Evolutionary conservation across 2,329 filamentous ascomycete species (phyloP).

Genomic region (Xylaria digitata): DNA sequence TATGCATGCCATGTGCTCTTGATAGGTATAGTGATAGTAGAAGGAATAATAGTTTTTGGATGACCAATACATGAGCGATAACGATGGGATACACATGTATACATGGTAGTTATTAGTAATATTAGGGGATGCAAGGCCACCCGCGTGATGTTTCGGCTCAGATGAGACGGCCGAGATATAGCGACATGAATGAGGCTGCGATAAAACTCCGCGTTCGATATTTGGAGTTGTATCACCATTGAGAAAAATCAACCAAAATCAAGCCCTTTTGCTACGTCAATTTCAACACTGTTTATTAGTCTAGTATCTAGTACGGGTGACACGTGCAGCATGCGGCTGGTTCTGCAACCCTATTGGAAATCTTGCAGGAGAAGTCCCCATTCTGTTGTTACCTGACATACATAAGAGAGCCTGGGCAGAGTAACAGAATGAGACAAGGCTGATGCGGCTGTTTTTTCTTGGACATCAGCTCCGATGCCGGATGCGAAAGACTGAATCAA

Average conservation of each 20-base stretch:
- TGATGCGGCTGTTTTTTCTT: constrained; percentile 22
- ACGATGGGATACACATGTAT: neutral
- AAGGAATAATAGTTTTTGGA: neutral
- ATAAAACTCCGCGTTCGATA: no score
- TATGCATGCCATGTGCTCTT: neutral
- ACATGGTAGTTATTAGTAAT: neutral
- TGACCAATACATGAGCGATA: neutral
- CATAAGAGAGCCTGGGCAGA: neutral
- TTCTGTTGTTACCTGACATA: constrained; percentile 1
- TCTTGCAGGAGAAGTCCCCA: neutral
- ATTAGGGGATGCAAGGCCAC: neutral
- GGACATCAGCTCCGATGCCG: constrained; percentile 36
- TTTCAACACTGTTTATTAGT: neutral
- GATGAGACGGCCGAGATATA: neutral
- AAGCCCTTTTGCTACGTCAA: neutral
- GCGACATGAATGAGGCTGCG: neutral
- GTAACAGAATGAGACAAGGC: constrained; percentile 19
- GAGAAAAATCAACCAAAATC: neutral
- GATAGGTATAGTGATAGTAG: neutral
- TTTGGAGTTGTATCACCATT: no score
- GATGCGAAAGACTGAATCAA: constrained; percentile 8
- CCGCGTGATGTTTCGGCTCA: neutral
- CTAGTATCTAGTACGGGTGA: neutral
- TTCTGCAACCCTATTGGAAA: neutral
- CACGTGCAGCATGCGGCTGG: neutral